Evolutionary conservation across 2,329 filamentous ascomycete species (phyloP).

Genomic region (Cladosporium oxysporum): DNA sequence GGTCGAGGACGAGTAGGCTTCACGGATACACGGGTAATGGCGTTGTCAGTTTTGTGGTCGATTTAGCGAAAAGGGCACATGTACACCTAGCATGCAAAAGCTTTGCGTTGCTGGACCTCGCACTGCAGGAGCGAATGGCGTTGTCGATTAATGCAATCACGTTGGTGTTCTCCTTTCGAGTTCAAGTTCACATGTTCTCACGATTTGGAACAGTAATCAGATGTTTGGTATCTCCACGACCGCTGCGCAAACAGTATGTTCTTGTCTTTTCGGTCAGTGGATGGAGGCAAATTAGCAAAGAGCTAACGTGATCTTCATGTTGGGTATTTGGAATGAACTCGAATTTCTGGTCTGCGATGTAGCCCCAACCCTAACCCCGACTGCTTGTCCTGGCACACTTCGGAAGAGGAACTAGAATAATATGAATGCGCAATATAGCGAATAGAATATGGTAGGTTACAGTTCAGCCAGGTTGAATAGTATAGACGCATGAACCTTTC

Average conservation of each 20-base stretch:
- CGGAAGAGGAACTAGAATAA: not conserved
- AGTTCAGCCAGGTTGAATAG: too few relatives aligned
- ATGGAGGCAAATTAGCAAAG: not conserved
- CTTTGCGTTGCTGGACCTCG: slow-evolving; percentile 2
- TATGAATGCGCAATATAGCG: not conserved
- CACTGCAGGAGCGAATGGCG: slow-evolving; percentile 8
- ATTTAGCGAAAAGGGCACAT: slow-evolving; percentile 6
- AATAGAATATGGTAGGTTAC: not conserved
- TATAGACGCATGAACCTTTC: too few relatives aligned
- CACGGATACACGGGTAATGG: not conserved
- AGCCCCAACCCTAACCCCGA: not conserved
- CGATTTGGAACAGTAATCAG: not conserved
- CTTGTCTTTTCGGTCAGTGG: not conserved
- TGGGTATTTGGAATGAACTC: too few relatives aligned
- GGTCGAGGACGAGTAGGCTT: slow-evolving; percentile 31
- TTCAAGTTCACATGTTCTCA: not conserved
- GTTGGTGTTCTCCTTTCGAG: not conserved
- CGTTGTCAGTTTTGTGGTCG: not conserved
- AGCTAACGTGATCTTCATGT: not conserved
- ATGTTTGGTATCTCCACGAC: not conserved
- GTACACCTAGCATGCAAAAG: slow-evolving; percentile 7
- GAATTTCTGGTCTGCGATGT: not conserved
- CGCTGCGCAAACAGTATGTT: not conserved
- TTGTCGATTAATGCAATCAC: not conserved
- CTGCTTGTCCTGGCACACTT: not conserved